A percentile compares a stretch with the other conserved stretches of the same genome.
Evolutionary conservation across 192 early-diverging fungal genomes (phyloP).

Genomic region (Piromyces sp.): DNA sequence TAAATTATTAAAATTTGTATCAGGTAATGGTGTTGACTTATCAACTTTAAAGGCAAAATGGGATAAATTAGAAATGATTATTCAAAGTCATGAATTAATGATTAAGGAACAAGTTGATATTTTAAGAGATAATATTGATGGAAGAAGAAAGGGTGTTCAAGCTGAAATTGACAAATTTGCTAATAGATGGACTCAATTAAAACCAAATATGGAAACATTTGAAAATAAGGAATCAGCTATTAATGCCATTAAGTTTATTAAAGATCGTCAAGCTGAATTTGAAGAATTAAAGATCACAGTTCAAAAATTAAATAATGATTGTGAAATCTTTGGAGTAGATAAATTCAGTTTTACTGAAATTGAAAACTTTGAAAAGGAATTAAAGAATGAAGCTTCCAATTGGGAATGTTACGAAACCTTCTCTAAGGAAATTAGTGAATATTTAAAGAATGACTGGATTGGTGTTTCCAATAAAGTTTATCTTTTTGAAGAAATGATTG

Average conservation of each 20-base stretch:
- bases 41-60: constrained; percentile 22
- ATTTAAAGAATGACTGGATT: constrained; percentile 32
- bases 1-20: constrained; percentile 28
- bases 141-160: constrained; percentile 12
- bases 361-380: constrained; percentile 10
- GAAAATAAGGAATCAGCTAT: not conserved
- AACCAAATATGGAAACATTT: constrained; percentile 17
- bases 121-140: constrained; percentile 24
- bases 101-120: constrained; percentile 38
- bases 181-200: constrained; percentile 27
- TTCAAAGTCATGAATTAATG: constrained; percentile 39
- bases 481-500: constrained; percentile 23
- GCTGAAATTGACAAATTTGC: constrained; percentile 26
- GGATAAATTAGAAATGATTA: constrained; percentile 32
- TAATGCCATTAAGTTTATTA: constrained; percentile 18
- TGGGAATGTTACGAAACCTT: constrained; percentile 22
- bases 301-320: constrained; percentile 20
- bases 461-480: constrained; percentile 18
- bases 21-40: constrained; percentile 21
- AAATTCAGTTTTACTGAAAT: constrained; percentile 15
- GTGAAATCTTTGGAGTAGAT: constrained; percentile 21
- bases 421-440: constrained; percentile 2
- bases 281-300: constrained; percentile 12
- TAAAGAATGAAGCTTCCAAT: constrained; percentile 10
- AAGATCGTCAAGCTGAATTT: constrained; percentile 22